Evolutionary conservation across 129 eudicot genomes (phyloP), one percentile per base, ranked within the genome.

Genomic region (Cynara cardunculus): DNA sequence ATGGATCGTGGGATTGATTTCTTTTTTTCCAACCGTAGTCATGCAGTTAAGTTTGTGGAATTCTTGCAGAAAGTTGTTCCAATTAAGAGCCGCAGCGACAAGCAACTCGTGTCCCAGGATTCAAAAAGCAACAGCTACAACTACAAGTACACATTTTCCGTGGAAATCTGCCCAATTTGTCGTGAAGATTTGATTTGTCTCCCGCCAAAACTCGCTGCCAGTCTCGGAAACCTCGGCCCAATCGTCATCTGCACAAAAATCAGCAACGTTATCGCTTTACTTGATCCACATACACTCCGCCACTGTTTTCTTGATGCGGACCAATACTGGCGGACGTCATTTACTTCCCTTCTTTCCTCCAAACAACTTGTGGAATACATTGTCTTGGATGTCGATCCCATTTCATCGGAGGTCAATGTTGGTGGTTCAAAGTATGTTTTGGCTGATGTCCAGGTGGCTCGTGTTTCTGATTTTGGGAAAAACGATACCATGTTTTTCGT

Each of bases 61-160:
- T 91, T 91, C 32, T 76, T 91, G 26, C 89, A 90, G 31, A 87
- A 88, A 78, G 91, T 91, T 25, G 84, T 76, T 26, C 92, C 92
- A 0, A 78, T 78, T 35, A 80, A 37, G 81, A 86, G 84, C 46
- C 88, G 92, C 5, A 30, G 68, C 49, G 96, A 88, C 61, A 91
- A 91, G 46, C 86, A 90, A 34, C 92, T 86, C 4, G 90, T 88
- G 19, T 90, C 96, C 7, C 96, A 90, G n/a, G 96, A 90, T 83
- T 5, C 73, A 1, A 90, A 90, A 84, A 90, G 89, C 89, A 89
- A 80, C 31, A 88, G 25, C 11, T 88, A 84, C 72, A 88, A 86
- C 39, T 86, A 91, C 22, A 88, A 91, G 75, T 84, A 82, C 81
- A 88, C 96, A 6, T 91, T 88, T 71, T 84, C 92, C 2, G 96